Conservation (phyloP, 2,329 filamentous ascomycete genomes). For the Colletotrichum godetiae region DNA sequence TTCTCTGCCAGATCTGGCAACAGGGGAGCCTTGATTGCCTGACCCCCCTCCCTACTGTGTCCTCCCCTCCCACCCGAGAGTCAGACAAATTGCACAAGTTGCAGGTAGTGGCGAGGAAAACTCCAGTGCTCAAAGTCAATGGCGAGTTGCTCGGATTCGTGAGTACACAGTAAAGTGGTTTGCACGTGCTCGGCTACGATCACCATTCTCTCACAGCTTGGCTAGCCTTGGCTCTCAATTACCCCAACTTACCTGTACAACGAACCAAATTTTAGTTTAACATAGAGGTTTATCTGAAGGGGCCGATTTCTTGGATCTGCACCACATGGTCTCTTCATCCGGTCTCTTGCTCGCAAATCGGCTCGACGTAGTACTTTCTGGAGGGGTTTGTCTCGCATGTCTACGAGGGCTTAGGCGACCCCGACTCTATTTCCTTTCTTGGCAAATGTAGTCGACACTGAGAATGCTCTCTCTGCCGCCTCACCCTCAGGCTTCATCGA, state of each 20-base stretch:
- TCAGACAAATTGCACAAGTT: constrained; percentile 8
- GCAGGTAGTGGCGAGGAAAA: neutral
- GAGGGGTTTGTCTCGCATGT: neutral
- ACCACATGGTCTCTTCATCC: neutral
- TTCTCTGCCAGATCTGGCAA: neutral
- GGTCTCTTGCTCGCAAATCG: constrained; percentile 2
- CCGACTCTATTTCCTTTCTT: neutral
- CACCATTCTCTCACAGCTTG: neutral
- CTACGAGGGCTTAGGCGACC: neutral
- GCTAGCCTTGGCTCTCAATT: constrained; percentile 17
- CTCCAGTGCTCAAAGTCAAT: neutral
- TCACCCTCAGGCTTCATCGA: neutral
- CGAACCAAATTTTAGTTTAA: neutral
- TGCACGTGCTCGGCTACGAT: neutral
- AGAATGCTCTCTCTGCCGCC: neutral
- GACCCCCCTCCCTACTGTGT: neutral
- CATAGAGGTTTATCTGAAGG: constrained; percentile 10
- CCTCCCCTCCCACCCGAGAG: neutral
- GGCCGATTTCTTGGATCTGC: constrained; percentile 5
- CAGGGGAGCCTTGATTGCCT: constrained; percentile 9
- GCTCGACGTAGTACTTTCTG: neutral
- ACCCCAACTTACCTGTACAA: neutral
- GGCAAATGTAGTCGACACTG: neutral
- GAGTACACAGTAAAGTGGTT: neutral
- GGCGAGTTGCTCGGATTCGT: neutral